Conservation (phyloP, 345 rosid genomes). For the Schrenkiella parvula region DNA sequence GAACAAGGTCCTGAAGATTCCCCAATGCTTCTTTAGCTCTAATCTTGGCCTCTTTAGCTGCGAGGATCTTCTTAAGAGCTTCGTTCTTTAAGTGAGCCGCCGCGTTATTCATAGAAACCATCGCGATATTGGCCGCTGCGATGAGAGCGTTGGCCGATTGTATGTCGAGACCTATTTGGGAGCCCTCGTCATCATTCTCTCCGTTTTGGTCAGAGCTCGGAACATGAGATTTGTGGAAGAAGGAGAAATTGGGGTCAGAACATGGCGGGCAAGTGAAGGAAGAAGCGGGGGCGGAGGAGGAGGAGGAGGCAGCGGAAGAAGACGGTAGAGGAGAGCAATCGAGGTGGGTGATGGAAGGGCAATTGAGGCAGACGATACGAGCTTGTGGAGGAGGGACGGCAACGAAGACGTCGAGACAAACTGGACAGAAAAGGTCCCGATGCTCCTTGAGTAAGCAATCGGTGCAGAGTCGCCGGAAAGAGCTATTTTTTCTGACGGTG, state of each 20-base stretch:
- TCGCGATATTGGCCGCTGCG: constrained; percentile 47
- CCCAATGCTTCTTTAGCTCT: constrained; percentile 46
- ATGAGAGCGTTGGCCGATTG: constrained; percentile 41
- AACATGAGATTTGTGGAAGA: constrained; percentile 32
- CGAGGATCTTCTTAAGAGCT: constrained; percentile 36
- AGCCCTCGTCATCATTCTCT: background rate
- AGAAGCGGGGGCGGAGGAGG: constrained; percentile 6
- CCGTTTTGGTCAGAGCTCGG: background rate
- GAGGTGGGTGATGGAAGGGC: constrained; percentile 46
- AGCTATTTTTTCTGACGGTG: constrained; percentile 32
- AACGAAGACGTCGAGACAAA: constrained; percentile 40
- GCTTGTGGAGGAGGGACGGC: constrained; percentile 10
- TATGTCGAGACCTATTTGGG: constrained; percentile 1
- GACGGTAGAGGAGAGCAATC: constrained; percentile 30
- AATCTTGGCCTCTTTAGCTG: constrained; percentile 39
- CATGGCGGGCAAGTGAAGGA: constrained; percentile 47
- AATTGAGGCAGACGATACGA: constrained; percentile 39
- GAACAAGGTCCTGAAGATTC: constrained; percentile 36
- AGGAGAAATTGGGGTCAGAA: constrained; percentile 41
- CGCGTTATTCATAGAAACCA: constrained; percentile 32
- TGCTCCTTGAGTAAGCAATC: constrained; percentile 48
- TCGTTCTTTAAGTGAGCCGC: constrained; percentile 32
- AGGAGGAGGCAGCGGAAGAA: constrained; percentile 4
- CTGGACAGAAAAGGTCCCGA: constrained; percentile 43
- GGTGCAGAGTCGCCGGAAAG: constrained; percentile 43